phyloP scores from a whole-genome alignment of 257 asterid species.

The Nicotiana undulata region DNA sequence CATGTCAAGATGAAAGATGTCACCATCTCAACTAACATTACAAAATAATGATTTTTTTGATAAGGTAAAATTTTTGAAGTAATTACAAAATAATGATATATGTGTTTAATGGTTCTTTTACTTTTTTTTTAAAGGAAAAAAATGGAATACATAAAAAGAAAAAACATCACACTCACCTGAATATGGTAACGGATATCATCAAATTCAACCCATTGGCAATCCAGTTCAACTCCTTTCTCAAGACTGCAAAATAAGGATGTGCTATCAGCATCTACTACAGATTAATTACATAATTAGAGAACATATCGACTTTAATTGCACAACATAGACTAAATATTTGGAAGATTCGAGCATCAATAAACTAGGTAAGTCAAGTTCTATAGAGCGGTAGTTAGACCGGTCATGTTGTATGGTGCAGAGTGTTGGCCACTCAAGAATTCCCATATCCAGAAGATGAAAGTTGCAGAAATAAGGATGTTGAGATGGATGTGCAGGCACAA shows the following conservation, averaged over 20 bases:
- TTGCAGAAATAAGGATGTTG: too few relatives aligned
- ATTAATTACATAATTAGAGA: neutral
- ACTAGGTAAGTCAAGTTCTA: neutral
- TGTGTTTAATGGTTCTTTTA: neutral
- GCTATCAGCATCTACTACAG: neutral
- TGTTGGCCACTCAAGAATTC: too few relatives aligned
- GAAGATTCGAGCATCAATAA: neutral
- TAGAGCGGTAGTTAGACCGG: too few relatives aligned
- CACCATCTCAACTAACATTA: neutral
- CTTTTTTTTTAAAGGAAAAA: neutral
- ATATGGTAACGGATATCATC: conserved; percentile 87
- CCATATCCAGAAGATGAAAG: too few relatives aligned
- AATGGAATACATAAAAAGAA: neutral
- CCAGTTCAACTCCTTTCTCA: conserved; percentile 90
- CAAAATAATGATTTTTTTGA: neutral
- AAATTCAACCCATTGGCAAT: conserved; percentile 87
- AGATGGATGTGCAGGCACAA: too few relatives aligned
- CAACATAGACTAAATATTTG: neutral
- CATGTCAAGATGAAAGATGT: neutral
- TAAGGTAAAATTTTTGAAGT: too few relatives aligned
- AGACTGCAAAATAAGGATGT: conserved; percentile 43
- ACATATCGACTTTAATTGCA: neutral
- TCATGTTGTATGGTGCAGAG: too few relatives aligned
- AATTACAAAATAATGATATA: neutral
- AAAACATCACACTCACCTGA: conserved; percentile 45